phyloP scores from a whole-genome alignment of 2,329 filamentous ascomycete genomes.

The Neophaeococcomyces aloes region DNA sequence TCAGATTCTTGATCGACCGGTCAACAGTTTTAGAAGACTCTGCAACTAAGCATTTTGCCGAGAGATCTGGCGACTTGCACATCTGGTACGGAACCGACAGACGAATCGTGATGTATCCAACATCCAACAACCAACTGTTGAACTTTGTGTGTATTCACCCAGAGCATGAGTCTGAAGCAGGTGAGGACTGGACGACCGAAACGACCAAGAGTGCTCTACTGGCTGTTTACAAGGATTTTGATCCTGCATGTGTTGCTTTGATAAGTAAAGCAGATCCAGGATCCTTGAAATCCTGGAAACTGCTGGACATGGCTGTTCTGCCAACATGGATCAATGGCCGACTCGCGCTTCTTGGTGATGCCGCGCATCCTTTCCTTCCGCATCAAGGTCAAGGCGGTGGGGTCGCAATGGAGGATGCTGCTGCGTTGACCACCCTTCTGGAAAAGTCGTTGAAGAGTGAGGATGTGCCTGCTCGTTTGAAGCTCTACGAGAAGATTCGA shows the following conservation, averaged over 20 bases:
- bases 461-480: conserved; percentile 46
- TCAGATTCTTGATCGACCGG: conserved; percentile 29
- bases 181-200: conserved; percentile 25
- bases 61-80: conserved; percentile 31
- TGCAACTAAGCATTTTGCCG: conserved; percentile 29
- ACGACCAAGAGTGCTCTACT: conserved; percentile 8
- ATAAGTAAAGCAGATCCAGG: conserved; percentile 20
- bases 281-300: conserved; percentile 46
- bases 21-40: conserved; percentile 26
- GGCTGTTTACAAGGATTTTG: conserved; percentile 10
- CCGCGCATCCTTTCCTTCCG: conserved; percentile 58
- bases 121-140: conserved; percentile 14
- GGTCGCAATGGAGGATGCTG: conserved; percentile 58
- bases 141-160: conserved; percentile 20
- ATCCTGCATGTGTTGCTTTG: conserved; percentile 5
- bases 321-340: conserved; percentile 44
- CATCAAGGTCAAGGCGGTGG: conserved; percentile 54
- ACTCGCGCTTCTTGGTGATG: conserved; percentile 53
- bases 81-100: conserved; percentile 32
- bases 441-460: conserved; percentile 33
- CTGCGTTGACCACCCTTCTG: conserved; percentile 48
- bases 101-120: conserved; percentile 24
- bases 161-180: conserved; percentile 22
- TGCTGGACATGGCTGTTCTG: conserved; percentile 53
- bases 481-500: conserved; percentile 49